Evolutionary conservation across 805 yeast genomes (phyloP), one percentile per base, ranked within the genome.

Genomic region (Vanderwaltozyma verrucispora): DNA sequence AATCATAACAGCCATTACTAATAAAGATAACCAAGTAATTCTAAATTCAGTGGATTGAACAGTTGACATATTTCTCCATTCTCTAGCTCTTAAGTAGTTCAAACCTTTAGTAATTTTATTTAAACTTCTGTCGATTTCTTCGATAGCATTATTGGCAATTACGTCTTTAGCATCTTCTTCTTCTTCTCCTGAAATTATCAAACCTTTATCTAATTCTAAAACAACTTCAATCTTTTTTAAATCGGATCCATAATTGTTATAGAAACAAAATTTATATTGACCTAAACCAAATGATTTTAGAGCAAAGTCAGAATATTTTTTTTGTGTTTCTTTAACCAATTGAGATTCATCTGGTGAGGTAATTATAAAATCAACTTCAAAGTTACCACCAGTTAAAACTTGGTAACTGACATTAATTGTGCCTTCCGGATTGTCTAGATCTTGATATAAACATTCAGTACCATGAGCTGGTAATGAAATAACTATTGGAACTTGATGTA

Each of bases 1-100:
- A 35, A 80, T 84, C 73, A 81, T 81, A 49, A 80, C 67, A 30
- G 74, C 56, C 46, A 84, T 81, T 56, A 80, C 87, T 41, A 75
- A 62, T 37, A 83, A 63, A 32, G 88, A 77, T 53, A 83, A 74
- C 73, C 80, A 84, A 55, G 81, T 79, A 42, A 85, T 72, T 56
- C 94, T 76, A 15, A 78, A 65, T 53, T 80, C 84, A 24, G 95
- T 85, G 35, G 85, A 75, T 59, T 70, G 69, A 45, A 85, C 95
- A 30, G 95, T 85, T 35, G 89, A 82, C 74, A 87, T 92, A 65
- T 92, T 92, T 69, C 99, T 79, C 75, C 85, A 82, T 68, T 88
- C 95, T 68, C 99, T 82, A 14, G 96, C 87, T 69, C 87, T 86
- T 66, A 89, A 77, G 62, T 92, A 86, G 54, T 81, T 85, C 62